Conservation (phyloP, 169 alveolate genomes). For the Babesia divergens region DNA sequence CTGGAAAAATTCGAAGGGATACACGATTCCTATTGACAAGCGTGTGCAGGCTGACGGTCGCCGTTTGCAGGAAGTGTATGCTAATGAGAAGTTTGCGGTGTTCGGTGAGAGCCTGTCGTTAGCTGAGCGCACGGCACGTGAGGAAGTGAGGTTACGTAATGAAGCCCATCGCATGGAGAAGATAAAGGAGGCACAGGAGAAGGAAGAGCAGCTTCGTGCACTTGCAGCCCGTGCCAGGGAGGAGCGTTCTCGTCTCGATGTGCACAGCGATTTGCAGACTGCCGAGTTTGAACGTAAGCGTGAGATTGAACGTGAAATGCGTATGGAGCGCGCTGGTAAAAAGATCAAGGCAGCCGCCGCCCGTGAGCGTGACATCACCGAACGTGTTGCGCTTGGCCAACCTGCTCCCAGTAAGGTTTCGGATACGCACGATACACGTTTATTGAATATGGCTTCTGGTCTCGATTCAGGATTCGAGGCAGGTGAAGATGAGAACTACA, state of each 20-base stretch:
- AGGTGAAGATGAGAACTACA: conserved; percentile 88
- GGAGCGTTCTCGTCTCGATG: conserved; percentile 71
- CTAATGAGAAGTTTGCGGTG: conserved; percentile 92
- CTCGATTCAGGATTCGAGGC: conserved; percentile 82
- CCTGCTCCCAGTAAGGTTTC: conserved; percentile 82
- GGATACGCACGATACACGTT: conserved; percentile 81
- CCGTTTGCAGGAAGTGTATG: conserved; percentile 85
- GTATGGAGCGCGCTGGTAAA: conserved; percentile 81
- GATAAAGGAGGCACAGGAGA: conserved; percentile 85
- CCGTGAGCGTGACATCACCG: conserved; percentile 90
- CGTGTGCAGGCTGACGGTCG: conserved; percentile 97
- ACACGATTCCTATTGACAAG: conserved; percentile 96
- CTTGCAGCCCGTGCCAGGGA: conserved; percentile 88
- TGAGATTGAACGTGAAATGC: conserved; percentile 81
- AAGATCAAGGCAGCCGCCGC: conserved; percentile 77
- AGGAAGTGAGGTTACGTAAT: conserved; percentile 92
- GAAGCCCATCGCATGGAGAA: conserved; percentile 84
- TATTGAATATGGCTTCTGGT: conserved; percentile 86
- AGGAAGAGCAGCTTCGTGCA: conserved; percentile 87
- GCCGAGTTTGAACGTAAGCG: conserved; percentile 74
- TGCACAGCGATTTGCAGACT: conserved; percentile 35
- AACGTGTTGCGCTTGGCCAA: conserved; percentile 90
- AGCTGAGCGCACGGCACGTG: conserved; percentile 95
- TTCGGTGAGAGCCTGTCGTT: conserved; percentile 90
- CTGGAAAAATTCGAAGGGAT: conserved; percentile 98